phyloP scores from a whole-genome alignment of 495 filamentous ascomycete genomes.

The Penicillium malachiteum region DNA sequence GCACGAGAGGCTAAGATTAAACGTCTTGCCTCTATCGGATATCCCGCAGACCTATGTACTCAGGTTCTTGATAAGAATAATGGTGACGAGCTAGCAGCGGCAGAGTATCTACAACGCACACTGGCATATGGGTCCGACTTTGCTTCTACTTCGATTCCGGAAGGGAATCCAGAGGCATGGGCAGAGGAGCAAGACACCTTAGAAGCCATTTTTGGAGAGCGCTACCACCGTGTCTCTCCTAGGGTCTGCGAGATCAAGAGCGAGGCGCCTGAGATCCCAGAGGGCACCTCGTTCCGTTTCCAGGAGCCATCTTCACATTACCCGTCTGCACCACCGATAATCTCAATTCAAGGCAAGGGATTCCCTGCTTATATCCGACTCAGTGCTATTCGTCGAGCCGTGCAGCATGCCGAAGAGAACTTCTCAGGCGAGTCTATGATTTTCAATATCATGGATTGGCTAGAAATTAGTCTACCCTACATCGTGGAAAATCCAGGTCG shows the following conservation, averaged over 20 bases:
- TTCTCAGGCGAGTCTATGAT: constrained; percentile 83
- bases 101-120: constrained; percentile 71
- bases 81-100: constrained; percentile 76
- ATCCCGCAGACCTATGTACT: constrained; percentile 77
- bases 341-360: constrained; percentile 60
- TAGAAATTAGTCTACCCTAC: constrained; percentile 70
- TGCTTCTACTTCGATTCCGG: constrained; percentile 13
- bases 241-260: constrained; percentile 64
- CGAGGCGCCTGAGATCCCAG: constrained; percentile 37
- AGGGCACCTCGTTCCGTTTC: constrained; percentile 47
- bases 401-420: constrained; percentile 63
- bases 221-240: constrained; percentile 55
- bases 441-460: constrained; percentile 85
- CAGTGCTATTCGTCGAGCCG: constrained; percentile 76
- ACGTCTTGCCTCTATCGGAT: constrained; percentile 77
- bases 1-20: constrained; percentile 76
- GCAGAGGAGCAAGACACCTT: constrained; percentile 78
- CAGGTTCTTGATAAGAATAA: constrained; percentile 64
- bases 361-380: constrained; percentile 93
- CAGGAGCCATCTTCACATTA: constrained; percentile 60
- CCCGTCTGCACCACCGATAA: constrained; percentile 70
- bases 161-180: constrained; percentile 57
- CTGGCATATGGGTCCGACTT: constrained; percentile 45
- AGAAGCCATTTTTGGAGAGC: constrained; percentile 73
- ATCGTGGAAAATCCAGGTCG: constrained; percentile 82